Base-by-base conservation (phyloP, 2,329 filamentous ascomycete genomes). In the Neodidymelliopsis sp. region DNA sequence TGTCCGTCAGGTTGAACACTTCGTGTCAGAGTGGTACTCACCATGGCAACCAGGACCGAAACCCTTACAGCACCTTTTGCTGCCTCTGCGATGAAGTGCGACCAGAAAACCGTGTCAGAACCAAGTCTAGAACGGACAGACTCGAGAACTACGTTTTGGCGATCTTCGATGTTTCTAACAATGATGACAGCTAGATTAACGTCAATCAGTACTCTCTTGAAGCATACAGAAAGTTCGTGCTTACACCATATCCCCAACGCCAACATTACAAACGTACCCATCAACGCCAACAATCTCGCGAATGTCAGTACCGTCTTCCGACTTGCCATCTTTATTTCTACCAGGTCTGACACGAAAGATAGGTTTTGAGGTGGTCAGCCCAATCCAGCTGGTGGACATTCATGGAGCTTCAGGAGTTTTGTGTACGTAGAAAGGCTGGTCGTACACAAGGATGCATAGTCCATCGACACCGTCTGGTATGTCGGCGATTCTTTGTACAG, bases 211-310 rank as follows among this genome's bases (percentile, higher is more conserved):
- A 5, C 7, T 23, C 13, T 4, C 18, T n/a, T 20, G 19, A 9
- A 5, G 33, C 8, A 5, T 24, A 13, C 27, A 11, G 23, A 31
- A 35, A 4, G 10, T 18, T 6, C 11, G 18, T n/a, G 56, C 63
- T 20, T 51, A 62, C 63, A 27, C 57, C 58, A 66, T 33, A 49
- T 54, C 5, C 56, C 56, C 29, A 63, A 36, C 6, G 49, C 60
- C 19, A 63, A 52, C 20, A 57, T 42, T 9, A 31, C 45, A 11
- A 55, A 20, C 7, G 54, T 56, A 27, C 59, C 39, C 9, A 60
- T 4, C 13, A 63, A 36, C 7, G 44, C 63, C 25, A 63, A 37
- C 19, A 46, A 44, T 37, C 63, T 53, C 41, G 63, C 35, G 4
- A 50, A 36, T n/a, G 39, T 49, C 29, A 58, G 40, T 10, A 48